phyloP scores from a whole-genome alignment of 2,329 filamentous ascomycete species.

The Trichoderma sp. region DNA sequence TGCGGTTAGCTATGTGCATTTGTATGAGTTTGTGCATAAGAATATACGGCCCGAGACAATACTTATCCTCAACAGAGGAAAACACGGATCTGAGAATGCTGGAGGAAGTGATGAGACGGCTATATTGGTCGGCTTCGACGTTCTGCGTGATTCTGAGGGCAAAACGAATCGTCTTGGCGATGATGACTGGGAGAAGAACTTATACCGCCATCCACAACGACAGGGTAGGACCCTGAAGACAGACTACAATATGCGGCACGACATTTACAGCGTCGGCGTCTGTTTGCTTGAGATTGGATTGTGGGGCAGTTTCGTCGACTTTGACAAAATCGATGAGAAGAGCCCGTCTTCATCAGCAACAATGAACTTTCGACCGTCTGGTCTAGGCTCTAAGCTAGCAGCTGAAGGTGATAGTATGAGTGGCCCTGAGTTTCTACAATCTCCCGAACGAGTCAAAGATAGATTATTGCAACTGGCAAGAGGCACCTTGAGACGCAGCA shows the following conservation, averaged over 20 bases:
- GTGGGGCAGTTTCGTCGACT: conserved; percentile 44
- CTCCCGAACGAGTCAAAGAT: conserved; percentile 7
- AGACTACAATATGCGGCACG: conserved; percentile 53
- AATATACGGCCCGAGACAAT: conserved; percentile 50
- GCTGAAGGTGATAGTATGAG: background rate
- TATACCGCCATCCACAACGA: conserved; percentile 55
- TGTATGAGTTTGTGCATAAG: conserved; percentile 51
- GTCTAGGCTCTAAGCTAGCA: background rate
- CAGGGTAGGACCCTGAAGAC: conserved; percentile 45
- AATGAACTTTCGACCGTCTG: background rate
- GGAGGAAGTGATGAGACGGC: background rate
- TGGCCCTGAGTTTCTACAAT: background rate
- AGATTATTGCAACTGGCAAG: conserved; percentile 36
- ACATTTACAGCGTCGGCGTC: conserved; percentile 52
- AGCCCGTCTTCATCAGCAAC: background rate
- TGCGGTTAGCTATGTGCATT: conserved; percentile 42
- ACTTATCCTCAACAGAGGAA: conserved; percentile 38
- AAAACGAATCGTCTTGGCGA: conserved; percentile 22
- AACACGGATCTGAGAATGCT: background rate
- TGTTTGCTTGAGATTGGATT: conserved; percentile 49
- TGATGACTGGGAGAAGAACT: conserved; percentile 36
- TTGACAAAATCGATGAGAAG: conserved; percentile 13
- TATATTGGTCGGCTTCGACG: conserved; percentile 29
- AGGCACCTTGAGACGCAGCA: conserved; percentile 39
- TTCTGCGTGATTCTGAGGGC: conserved; percentile 28